Evolutionary conservation across 139 green algal species (phyloP).

Genomic region (Gonium pectorale): DNA sequence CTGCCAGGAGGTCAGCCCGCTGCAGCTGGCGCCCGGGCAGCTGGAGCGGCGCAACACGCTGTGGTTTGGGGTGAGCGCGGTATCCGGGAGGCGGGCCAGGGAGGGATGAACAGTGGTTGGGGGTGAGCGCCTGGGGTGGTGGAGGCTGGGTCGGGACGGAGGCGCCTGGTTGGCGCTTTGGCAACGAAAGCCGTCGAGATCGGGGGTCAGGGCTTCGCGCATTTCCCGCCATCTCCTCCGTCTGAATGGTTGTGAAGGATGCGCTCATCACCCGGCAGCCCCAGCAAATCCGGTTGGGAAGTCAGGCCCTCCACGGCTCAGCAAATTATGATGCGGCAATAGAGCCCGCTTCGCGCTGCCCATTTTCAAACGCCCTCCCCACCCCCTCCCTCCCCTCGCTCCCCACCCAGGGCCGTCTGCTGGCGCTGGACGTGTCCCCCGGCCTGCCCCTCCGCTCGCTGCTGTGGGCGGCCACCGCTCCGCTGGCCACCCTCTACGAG

Average conservation of each 20-base stretch:
- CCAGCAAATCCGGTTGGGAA: neutral
- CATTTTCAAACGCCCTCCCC: neutral
- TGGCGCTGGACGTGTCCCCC: constrained; percentile 46
- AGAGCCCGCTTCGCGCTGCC: neutral
- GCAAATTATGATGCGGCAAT: neutral
- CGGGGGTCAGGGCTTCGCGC: neutral
- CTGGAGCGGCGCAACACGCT: constrained; percentile 58
- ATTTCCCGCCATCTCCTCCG: neutral
- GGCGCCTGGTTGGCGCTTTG: too few relatives aligned
- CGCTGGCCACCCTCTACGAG: constrained; percentile 30
- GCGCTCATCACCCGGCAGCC: neutral
- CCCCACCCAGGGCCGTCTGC: constrained; percentile 40
- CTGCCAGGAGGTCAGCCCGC: constrained; percentile 49
- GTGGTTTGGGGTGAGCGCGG: constrained; percentile 44
- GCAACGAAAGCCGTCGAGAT: too few relatives aligned
- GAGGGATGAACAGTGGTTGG: neutral
- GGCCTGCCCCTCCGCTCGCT: constrained; percentile 28
- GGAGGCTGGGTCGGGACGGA: too few relatives aligned
- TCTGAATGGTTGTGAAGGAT: neutral
- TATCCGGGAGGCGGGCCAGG: neutral
- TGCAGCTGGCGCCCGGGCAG: neutral
- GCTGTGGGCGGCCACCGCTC: constrained; percentile 41
- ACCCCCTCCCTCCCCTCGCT: neutral
- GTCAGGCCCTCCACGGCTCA: neutral
- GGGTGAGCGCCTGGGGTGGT: neutral